Percentiles rank a stretch among this genome's conserved stretches.
Evolutionary conservation across 306 rosid genomes (phyloP).

Genomic region (Aeschynomene evenia): DNA sequence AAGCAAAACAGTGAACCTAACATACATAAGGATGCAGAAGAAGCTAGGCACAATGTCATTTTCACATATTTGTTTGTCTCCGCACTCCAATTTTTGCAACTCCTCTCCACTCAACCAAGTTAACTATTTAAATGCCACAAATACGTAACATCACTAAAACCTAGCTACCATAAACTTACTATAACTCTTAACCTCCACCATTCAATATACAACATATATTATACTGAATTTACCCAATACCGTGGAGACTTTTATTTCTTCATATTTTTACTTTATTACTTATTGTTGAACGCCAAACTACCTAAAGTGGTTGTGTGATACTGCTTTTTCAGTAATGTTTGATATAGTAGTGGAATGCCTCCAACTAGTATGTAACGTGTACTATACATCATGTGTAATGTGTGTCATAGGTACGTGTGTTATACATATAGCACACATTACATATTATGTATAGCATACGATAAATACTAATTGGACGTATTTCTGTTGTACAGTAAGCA

Average conservation of each 20-base stretch:
- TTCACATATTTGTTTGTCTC: constrained; percentile 29
- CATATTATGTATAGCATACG: no score
- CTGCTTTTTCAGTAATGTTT: no score
- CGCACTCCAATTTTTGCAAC: constrained; percentile 5
- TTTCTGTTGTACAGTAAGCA: no score
- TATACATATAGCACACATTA: no score
- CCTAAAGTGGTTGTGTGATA: constrained; percentile 11
- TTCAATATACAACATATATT: not conserved
- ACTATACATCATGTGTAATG: no score
- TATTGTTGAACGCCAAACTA: constrained; percentile 1
- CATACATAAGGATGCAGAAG: constrained; percentile 14
- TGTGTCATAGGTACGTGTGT: no score
- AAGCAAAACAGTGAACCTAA: not conserved
- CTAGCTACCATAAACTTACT: not conserved
- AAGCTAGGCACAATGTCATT: constrained; percentile 24
- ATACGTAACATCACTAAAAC: constrained; percentile 21
- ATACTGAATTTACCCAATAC: not conserved
- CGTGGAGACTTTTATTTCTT: not conserved
- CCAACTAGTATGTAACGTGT: no score
- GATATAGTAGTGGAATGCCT: no score
- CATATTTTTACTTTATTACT: not conserved
- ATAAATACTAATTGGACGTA: no score
- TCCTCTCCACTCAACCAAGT: constrained; percentile 2
- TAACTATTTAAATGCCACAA: constrained; percentile 3
- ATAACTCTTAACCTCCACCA: not conserved